Conservation (phyloP, 306 rosid species). For the Potentilla sterilis region DNA sequence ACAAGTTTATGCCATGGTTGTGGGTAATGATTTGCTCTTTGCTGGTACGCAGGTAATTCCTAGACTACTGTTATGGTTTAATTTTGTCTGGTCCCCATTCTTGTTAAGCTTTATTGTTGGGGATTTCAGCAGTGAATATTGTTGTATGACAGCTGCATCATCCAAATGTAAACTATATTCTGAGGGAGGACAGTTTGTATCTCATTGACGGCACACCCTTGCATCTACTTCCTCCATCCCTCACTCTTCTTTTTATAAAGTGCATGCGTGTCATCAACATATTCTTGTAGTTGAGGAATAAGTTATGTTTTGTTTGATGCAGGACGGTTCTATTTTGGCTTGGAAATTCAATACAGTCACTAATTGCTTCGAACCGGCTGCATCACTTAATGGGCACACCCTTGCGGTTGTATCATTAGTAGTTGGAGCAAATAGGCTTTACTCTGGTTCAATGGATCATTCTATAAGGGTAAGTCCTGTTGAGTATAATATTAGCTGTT, state of each 20-base stretch:
- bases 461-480: conserved; percentile 64
- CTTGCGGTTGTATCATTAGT: conserved; percentile 85
- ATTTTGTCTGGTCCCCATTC: conserved; percentile 4
- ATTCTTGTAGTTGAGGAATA: conserved; percentile 19
- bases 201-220: neutral
- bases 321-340: conserved; percentile 88
- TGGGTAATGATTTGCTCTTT: conserved; percentile 81
- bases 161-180: neutral
- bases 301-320: conserved; percentile 24
- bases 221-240: conserved; percentile 3
- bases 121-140: conserved; percentile 2
- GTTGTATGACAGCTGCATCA: neutral
- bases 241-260: neutral
- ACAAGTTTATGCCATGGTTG: conserved; percentile 85
- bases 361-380: conserved; percentile 80
- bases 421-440: conserved; percentile 92
- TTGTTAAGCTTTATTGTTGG: neutral
- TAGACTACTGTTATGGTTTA: conserved; percentile 9
- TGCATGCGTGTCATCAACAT: neutral
- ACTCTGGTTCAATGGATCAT: conserved; percentile 96
- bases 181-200: conserved; percentile 6
- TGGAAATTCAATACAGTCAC: conserved; percentile 84
- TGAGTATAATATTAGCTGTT: conserved; percentile 5
- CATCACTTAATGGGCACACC: conserved; percentile 75
- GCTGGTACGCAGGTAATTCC: conserved; percentile 91